Conservation (phyloP, 75 land plant genomes). For the Picea sitchensis region DNA sequence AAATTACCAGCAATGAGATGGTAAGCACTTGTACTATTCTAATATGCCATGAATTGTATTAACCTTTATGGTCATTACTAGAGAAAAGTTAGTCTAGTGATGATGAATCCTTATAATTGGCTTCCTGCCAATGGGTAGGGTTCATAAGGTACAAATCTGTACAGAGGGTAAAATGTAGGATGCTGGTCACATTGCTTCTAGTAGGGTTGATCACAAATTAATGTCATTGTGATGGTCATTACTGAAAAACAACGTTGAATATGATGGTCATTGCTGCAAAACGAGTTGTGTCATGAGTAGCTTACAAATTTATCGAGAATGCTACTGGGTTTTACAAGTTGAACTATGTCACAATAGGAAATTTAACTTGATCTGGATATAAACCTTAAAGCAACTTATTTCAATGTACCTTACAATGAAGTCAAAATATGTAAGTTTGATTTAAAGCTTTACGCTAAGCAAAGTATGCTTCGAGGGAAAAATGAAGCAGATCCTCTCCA, state of each 20-base stretch:
- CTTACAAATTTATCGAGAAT: not conserved
- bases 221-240: not conserved
- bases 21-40: not conserved
- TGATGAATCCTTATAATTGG: not conserved
- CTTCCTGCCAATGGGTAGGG: not conserved
- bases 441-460: too few relatives aligned
- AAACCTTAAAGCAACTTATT: not conserved
- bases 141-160: not conserved
- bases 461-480: too few relatives aligned
- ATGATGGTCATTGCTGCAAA: not conserved
- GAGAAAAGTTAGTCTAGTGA: not conserved
- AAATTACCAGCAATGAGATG: not conserved
- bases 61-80: not conserved
- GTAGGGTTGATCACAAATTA: not conserved
- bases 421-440: not conserved
- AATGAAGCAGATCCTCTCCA: too few relatives aligned
- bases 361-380: not conserved
- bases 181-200: not conserved
- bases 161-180: too few relatives aligned
- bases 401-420: not conserved
- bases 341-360: not conserved
- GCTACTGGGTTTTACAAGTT: not conserved
- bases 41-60: not conserved
- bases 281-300: not conserved
- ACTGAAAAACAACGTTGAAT: not conserved